Percentiles rank a stretch among this genome's conserved stretches.
Conservation (phyloP, 805 yeast genomes). For the Candida lessepsii region DNA sequence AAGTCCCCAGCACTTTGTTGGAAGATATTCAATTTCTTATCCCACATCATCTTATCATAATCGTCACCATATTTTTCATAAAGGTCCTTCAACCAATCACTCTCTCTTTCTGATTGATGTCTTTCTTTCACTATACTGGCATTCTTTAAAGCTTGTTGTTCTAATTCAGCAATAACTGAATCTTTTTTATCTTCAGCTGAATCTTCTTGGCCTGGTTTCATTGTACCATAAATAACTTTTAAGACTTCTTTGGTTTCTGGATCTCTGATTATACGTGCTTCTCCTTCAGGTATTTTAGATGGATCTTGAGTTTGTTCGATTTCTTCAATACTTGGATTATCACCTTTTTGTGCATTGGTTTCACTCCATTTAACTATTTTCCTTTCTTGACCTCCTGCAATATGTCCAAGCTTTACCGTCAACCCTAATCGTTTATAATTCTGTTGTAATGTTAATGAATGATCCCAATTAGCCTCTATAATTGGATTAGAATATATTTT, state of each 20-base stretch:
- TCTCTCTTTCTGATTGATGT: conserved; percentile 68
- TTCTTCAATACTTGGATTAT: conserved; percentile 32
- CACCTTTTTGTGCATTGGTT: conserved; percentile 32
- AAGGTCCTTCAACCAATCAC: conserved; percentile 63
- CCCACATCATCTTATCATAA: conserved; percentile 89
- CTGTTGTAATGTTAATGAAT: conserved; percentile 73
- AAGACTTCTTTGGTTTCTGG: conserved; percentile 60
- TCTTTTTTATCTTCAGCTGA: conserved; percentile 35
- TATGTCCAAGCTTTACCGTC: conserved; percentile 57
- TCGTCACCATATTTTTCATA: conserved; percentile 83
- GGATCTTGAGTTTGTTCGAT: conserved; percentile 50
- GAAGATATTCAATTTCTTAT: conserved; percentile 73
- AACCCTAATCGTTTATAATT: conserved; percentile 85
- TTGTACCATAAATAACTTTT: conserved; percentile 69
- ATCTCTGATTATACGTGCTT: conserved; percentile 74
- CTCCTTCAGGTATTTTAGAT: conserved; percentile 67
- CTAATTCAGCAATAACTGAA: conserved; percentile 67
- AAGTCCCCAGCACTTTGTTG: conserved; percentile 88
- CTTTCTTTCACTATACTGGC: conserved; percentile 54
- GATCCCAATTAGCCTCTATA: conserved; percentile 90
- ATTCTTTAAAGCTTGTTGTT: conserved; percentile 43
- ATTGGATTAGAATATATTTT: conserved; percentile 73
- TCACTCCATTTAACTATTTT: conserved; percentile 41
- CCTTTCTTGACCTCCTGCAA: conserved; percentile 82
- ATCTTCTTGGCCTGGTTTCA: conserved; percentile 30